Conservation (phyloP, 2,329 filamentous ascomycete genomes). For the Zasmidium citrigriseum region DNA sequence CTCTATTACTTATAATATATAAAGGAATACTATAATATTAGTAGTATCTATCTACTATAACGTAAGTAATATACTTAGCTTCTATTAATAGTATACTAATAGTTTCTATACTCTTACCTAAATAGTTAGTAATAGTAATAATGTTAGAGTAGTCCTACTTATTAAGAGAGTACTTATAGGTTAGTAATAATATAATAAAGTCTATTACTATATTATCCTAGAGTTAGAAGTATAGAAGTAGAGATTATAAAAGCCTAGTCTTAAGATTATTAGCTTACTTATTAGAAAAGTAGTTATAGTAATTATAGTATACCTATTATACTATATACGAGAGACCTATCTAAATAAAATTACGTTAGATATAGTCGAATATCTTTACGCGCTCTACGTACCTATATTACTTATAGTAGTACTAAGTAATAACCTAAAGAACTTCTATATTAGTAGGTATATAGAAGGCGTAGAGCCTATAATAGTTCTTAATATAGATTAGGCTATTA, state of each 20-base stretch:
- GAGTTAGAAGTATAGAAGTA: background rate
- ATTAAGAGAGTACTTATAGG: background rate
- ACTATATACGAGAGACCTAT: no score
- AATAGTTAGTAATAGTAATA: background rate
- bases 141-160: background rate
- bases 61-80: no score
- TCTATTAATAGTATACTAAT: no score
- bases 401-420: constrained; percentile 25
- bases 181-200: background rate
- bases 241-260: background rate
- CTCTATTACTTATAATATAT: no score
- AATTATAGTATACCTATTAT: no score
- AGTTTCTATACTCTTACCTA: no score
- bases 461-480: constrained; percentile 24
- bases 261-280: background rate
- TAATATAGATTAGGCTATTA: no score
- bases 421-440: constrained; percentile 33
- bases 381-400: constrained; percentile 26
- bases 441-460: constrained; percentile 25
- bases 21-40: no score
- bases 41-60: no score
- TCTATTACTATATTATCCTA: background rate
- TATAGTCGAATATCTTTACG: constrained; percentile 20
- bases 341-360: background rate
- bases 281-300: no score